Percentiles rank a stretch among this genome's conserved stretches.
These are phyloP conservation scores for Daldinia childiae DNA, from an alignment of 495 filamentous ascomycete species.

Conservation along the genomic window DNA sequence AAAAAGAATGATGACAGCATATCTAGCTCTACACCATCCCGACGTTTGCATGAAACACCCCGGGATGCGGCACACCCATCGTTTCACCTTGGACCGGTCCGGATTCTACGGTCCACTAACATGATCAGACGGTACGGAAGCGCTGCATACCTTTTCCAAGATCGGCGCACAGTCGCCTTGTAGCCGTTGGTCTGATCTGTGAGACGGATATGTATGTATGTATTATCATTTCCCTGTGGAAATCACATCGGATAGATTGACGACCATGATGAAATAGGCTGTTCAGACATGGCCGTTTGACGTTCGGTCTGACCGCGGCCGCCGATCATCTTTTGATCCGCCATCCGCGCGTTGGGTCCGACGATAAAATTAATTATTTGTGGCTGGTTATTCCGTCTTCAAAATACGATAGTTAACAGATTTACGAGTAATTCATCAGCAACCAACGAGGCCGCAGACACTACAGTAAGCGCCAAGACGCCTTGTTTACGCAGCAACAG, in stretches of 20 bases:
- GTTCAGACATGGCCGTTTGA: slow-evolving; percentile 9
- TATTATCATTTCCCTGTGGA: slow-evolving; percentile 18
- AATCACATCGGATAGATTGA: slow-evolving; percentile 34
- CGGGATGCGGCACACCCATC: slow-evolving; percentile 38
- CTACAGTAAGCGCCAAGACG: slow-evolving; percentile 20
- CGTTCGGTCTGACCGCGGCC: slow-evolving; percentile 21
- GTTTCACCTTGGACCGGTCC: slow-evolving; percentile 40
- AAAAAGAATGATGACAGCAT: slow-evolving; percentile 8
- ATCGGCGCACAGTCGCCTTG: slow-evolving; percentile 30
- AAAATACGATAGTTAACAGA: not conserved
- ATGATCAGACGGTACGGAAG: slow-evolving; percentile 40
- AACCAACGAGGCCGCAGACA: too few species aligned
- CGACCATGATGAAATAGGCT: slow-evolving; percentile 20
- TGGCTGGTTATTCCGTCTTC: not conserved
- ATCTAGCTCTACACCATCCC: slow-evolving; percentile 6
- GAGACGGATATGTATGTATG: slow-evolving; percentile 7
- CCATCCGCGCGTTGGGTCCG: slow-evolving; percentile 19
- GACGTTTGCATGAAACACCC: slow-evolving; percentile 37
- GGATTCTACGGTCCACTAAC: slow-evolving; percentile 37
- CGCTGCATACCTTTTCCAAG: slow-evolving; percentile 27
- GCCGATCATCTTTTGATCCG: slow-evolving; percentile 29
- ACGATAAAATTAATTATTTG: not conserved
- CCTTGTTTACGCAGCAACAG: slow-evolving; percentile 1
- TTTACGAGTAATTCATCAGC: too few species aligned
- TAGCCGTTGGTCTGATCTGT: slow-evolving; percentile 35